phyloP scores from a whole-genome alignment of 2,329 filamentous ascomycete genomes.

The Xylaria sp. region DNA sequence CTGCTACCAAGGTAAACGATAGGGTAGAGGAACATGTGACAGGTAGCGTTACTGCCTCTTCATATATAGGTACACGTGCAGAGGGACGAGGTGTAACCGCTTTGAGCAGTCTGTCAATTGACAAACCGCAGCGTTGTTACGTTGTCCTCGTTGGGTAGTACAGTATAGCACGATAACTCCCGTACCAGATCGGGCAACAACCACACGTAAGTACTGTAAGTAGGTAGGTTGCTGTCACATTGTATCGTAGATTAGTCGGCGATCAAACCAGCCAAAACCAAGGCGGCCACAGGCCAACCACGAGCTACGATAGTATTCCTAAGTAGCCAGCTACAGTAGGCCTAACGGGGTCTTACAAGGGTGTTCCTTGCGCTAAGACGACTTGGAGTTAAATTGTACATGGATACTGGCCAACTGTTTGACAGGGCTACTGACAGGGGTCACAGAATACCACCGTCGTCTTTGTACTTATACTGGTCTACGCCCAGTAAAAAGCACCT shows the following conservation, averaged over 20 bases:
- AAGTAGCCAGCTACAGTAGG: slow-evolving; percentile 13
- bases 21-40: background rate
- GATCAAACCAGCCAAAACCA: slow-evolving; percentile 42
- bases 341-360: slow-evolving; percentile 11
- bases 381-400: slow-evolving; percentile 23
- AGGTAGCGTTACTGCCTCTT: background rate
- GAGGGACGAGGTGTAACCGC: background rate
- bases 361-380: slow-evolving; percentile 1
- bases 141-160: background rate
- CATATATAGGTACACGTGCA: background rate
- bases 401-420: slow-evolving; percentile 27
- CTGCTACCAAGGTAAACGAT: background rate
- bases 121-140: background rate
- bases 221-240: slow-evolving; percentile 1
- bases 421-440: background rate
- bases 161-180: background rate
- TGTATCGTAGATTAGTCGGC: slow-evolving; percentile 39
- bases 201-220: background rate
- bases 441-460: too few species aligned
- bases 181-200: slow-evolving; percentile 22
- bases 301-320: background rate
- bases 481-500: too few species aligned
- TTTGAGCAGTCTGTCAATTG: background rate
- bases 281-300: slow-evolving; percentile 10
- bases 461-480: too few species aligned